Conservation (phyloP, 2,329 filamentous ascomycete species). For the Gaeumannomyces sp. region DNA sequence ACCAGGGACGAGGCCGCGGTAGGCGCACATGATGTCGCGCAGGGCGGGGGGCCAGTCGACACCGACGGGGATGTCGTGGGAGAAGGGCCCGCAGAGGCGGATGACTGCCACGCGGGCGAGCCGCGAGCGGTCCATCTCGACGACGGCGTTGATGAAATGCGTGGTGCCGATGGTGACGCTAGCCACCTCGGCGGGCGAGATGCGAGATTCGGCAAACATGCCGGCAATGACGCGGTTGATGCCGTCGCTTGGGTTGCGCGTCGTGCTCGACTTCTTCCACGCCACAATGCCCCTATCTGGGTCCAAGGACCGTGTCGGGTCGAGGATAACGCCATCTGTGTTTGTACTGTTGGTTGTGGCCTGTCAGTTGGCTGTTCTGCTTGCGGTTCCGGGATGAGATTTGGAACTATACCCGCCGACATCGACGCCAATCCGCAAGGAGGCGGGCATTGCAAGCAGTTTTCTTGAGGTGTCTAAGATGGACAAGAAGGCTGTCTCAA, state of each 20-base stretch:
- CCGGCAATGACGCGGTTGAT: slow-evolving; percentile 38
- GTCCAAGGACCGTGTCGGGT: slow-evolving; percentile 30
- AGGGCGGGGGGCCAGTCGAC: slow-evolving; percentile 48
- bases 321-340: slow-evolving; percentile 47
- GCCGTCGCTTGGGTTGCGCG: slow-evolving; percentile 39
- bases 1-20: slow-evolving; percentile 39
- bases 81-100: slow-evolving; percentile 47
- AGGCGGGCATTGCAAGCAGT: not conserved
- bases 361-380: not conserved
- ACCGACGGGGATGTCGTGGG: slow-evolving; percentile 42
- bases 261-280: slow-evolving; percentile 44
- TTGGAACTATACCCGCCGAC: slow-evolving; percentile 28
- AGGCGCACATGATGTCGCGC: slow-evolving; percentile 37
- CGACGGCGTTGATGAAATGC: slow-evolving; percentile 53
- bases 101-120: slow-evolving; percentile 46
- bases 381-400: too few relatives aligned
- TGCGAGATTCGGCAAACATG: slow-evolving; percentile 32
- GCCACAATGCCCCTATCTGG: slow-evolving; percentile 38
- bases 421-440: slow-evolving; percentile 38
- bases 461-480: too few relatives aligned
- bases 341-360: slow-evolving; percentile 33
- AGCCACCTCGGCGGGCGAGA: slow-evolving; percentile 32
- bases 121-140: slow-evolving; percentile 43
- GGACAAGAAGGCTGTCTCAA: too few relatives aligned
- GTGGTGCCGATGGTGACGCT: slow-evolving; percentile 50